Evolutionary conservation across 129 eudicot species (phyloP).

Genomic region (Saussurea involucrata): DNA sequence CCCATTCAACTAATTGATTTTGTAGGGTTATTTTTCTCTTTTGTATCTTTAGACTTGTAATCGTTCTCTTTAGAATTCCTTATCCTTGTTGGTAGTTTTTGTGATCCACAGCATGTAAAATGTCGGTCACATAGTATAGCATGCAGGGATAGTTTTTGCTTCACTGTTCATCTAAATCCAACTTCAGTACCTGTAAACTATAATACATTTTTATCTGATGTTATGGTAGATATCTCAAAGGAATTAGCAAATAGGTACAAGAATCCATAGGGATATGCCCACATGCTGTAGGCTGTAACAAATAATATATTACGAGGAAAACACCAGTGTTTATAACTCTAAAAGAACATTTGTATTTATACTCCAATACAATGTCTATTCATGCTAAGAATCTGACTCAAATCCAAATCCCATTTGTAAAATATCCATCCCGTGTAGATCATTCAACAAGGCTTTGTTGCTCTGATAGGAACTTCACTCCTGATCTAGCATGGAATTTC

Average conservation of each 20-base stretch:
- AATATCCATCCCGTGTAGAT: not conserved
- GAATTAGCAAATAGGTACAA: not conserved
- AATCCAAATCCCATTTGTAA: not conserved
- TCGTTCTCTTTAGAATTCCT: slow-evolving; percentile 1
- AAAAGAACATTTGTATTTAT: not conserved
- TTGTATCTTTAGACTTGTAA: not conserved
- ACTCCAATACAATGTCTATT: not conserved
- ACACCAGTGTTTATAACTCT: not conserved
- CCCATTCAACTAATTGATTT: slow-evolving; percentile 21
- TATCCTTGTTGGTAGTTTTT: slow-evolving; percentile 1
- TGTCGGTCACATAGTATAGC: slow-evolving; percentile 12
- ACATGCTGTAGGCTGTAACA: not conserved
- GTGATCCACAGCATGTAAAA: slow-evolving; percentile 25
- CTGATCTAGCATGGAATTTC: not conserved
- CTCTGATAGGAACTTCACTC: not conserved
- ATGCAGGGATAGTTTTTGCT: slow-evolving; percentile 18
- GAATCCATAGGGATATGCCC: not conserved
- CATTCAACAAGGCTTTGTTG: not conserved
- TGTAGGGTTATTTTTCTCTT: not conserved
- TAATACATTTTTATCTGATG: not conserved
- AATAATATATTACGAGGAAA: not conserved
- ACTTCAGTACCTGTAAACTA: slow-evolving; percentile 3
- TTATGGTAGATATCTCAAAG: not conserved
- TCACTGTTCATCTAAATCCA: not conserved
- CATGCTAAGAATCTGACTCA: not conserved